Base-by-base conservation (phyloP, 2,329 filamentous ascomycete genomes). In the Cercospora zeae-maydis region DNA sequence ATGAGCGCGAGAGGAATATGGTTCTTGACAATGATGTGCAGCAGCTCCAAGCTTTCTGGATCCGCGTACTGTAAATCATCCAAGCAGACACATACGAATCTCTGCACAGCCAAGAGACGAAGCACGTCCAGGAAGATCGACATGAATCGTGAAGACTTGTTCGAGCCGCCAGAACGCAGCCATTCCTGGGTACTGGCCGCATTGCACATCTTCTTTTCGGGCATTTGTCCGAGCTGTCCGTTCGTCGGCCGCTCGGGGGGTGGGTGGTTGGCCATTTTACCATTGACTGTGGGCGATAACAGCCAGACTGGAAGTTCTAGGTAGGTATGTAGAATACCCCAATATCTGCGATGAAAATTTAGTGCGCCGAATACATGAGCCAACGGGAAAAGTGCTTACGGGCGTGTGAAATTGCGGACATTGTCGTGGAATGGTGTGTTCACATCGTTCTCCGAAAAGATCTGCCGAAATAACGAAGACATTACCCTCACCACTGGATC, bases 21-120 rank as follows among this genome's bases (percentile, higher is more conserved):
- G 1, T 89, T 87, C 56, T 83, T 82, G 60, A 96, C 86, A 58
- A 97, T 92, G 70, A 92, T 88, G 14, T 88, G 84, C 39, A 97
- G 88, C 58, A 97, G 80, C 62, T 96, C 91, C 53, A 95, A 78
- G 13, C 90, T 95, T 75, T 97, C 93, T 27, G 89, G 86, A 73
- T 97, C 93, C 6, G 92, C 92, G 75, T 92, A 95, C 70, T 97
- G 92, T 33, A 97, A 79, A 75, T 97, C 93, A 72, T 97, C 93
- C 30, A 97, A 78, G 70, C 88, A 92, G 69, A 96, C 88, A 72
- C 91, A 96, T 59, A 96, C 92, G 70, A 96, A 87, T 70, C 93
- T 95, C 74, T 93, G 88, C 19, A 88, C 83, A 0, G 91, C 89
- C 60, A 98, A 87, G 45, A 96, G 85, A 58, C 91, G 86, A 56